A percentile compares a stretch with the other conserved stretches of the same genome.
phyloP scores from a whole-genome alignment of 345 rosid species.

The Dimocarpus longan region DNA sequence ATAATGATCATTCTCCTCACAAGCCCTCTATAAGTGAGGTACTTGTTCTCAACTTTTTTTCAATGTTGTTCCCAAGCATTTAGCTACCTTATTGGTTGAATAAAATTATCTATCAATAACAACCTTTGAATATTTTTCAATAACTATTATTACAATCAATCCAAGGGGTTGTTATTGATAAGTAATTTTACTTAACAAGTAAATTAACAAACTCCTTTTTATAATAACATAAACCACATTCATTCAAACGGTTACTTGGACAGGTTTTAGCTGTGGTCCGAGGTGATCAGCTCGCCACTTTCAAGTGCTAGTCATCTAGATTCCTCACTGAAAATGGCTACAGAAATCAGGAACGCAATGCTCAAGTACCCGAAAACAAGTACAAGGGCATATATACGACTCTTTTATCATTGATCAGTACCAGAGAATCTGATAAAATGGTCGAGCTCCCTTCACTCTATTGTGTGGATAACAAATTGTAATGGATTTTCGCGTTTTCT shows the following conservation, averaged over 20 bases:
- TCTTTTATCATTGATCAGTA: not conserved
- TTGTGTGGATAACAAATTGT: not conserved
- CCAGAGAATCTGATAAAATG: not conserved
- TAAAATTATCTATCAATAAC: no score
- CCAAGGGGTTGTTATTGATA: no score
- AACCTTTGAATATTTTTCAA: no score
- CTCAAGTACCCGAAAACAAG: no score
- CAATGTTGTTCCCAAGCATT: no score
- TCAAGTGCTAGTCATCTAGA: not conserved
- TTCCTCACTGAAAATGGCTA: not conserved
- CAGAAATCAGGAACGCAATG: no score
- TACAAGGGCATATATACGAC: no score
- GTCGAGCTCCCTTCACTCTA: constrained; percentile 10
- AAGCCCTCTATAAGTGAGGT: constrained; percentile 44
- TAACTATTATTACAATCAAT: no score
- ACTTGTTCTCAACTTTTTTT: not conserved
- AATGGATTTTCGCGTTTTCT: not conserved
- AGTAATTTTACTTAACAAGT: no score
- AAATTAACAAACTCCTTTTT: no score
- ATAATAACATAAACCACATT: no score
- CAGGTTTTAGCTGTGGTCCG: constrained; percentile 55
- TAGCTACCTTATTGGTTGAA: no score
- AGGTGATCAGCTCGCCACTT: constrained; percentile 35
- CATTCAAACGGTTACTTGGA: constrained; percentile 9
- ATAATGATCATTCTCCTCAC: constrained; percentile 9